Conservation (phyloP, 1,284 basidiomycete species). For the Marasmius fiardii region DNA sequence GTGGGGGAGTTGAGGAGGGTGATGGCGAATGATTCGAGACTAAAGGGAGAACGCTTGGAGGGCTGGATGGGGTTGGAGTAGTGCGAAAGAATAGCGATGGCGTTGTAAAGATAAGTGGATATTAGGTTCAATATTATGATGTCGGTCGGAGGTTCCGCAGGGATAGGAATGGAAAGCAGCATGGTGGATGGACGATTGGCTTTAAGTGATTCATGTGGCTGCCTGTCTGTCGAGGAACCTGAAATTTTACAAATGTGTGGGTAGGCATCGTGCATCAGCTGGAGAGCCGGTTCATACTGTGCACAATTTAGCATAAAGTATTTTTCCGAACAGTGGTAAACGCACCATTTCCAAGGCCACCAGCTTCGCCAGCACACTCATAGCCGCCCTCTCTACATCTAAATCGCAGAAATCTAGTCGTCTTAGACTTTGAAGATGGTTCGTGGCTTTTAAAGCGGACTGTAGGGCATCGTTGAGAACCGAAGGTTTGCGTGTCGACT, state of each 20-base stretch:
- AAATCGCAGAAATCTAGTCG: conserved; percentile 42
- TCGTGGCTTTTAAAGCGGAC: conserved; percentile 32
- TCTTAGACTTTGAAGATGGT: conserved; percentile 44
- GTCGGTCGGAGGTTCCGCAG: conserved; percentile 29
- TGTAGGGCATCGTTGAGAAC: conserved; percentile 26
- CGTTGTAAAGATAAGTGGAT: conserved; percentile 55
- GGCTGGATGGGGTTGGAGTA: conserved; percentile 18
- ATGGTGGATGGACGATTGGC: conserved; percentile 19
- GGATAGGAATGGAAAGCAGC: conserved; percentile 45
- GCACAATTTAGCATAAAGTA: not conserved
- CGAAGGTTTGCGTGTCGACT: conserved; percentile 21
- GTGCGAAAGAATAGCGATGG: conserved; percentile 38
- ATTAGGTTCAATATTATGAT: conserved; percentile 47
- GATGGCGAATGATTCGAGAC: conserved; percentile 26
- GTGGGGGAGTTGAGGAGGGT: conserved; percentile 32
- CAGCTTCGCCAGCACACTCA: conserved; percentile 61
- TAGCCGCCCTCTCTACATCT: conserved; percentile 70
- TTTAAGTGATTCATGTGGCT: not conserved
- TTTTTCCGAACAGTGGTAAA: conserved; percentile 12
- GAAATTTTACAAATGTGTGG: conserved; percentile 34
- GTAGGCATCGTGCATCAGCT: conserved; percentile 43
- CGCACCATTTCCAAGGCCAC: conserved; percentile 64
- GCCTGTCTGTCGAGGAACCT: not conserved
- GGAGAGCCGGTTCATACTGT: conserved; percentile 50
- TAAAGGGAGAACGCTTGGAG: conserved; percentile 20